Evolutionary conservation across 768 basidiomycete genomes (phyloP).

Genomic region (Mycena maculata): DNA sequence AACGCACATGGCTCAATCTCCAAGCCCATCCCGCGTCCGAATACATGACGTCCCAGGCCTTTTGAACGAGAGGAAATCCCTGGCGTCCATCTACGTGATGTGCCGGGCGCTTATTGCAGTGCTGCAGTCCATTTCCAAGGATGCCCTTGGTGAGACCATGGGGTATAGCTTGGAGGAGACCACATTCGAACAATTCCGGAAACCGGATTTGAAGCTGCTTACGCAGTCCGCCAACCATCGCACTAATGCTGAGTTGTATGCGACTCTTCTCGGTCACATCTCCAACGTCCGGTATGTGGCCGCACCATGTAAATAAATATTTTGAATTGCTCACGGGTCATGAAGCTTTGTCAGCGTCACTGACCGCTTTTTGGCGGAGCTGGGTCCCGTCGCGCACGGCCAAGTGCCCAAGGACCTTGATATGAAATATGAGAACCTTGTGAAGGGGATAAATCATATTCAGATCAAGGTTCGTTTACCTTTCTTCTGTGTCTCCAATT

Average conservation of each 20-base stretch:
- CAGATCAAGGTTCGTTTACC: slow-evolving; percentile 74
- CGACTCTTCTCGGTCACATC: slow-evolving; percentile 85
- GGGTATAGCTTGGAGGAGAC: slow-evolving; percentile 89
- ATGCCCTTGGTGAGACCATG: slow-evolving; percentile 80
- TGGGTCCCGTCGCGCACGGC: slow-evolving; percentile 78
- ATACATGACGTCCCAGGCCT: slow-evolving; percentile 60
- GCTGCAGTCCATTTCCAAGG: slow-evolving; percentile 77
- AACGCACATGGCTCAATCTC: slow-evolving; percentile 58
- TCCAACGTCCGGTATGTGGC: slow-evolving; percentile 78
- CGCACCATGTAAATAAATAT: background rate
- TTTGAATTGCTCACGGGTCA: background rate
- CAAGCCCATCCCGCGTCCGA: slow-evolving; percentile 50
- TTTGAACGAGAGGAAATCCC: slow-evolving; percentile 78
- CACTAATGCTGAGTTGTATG: slow-evolving; percentile 85
- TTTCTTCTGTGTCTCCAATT: background rate
- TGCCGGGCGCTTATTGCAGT: slow-evolving; percentile 87
- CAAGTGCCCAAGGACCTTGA: slow-evolving; percentile 86
- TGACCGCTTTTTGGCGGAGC: slow-evolving; percentile 86
- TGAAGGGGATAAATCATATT: slow-evolving; percentile 84
- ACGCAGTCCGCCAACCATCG: slow-evolving; percentile 80
- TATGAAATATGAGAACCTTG: slow-evolving; percentile 84
- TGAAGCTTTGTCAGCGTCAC: slow-evolving; percentile 90
- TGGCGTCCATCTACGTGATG: slow-evolving; percentile 91
- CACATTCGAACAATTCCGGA: slow-evolving; percentile 86
- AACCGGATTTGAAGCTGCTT: slow-evolving; percentile 74